A percentile compares a stretch with the other conserved stretches of the same genome.
These are phyloP conservation scores for Fraxinus nigra DNA, from an alignment of 305 asterid genomes.

Conservation along the genomic window DNA sequence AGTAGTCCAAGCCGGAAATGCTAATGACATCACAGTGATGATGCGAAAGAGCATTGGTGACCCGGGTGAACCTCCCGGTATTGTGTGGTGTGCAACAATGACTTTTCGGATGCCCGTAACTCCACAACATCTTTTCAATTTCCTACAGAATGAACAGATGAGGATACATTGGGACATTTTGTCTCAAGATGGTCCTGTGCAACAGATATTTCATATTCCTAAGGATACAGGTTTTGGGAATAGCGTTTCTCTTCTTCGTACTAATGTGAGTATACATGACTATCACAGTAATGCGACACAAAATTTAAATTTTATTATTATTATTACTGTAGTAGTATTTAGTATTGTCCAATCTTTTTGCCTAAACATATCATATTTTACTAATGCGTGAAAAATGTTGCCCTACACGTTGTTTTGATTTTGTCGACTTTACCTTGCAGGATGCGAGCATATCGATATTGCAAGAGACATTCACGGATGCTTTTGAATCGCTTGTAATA, in stretches of 20 bases:
- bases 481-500: slow-evolving; percentile 56
- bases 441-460: slow-evolving; percentile 43
- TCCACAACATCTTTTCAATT: slow-evolving; percentile 45
- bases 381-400: neutral
- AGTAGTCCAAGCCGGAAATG: slow-evolving; percentile 37
- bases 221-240: slow-evolving; percentile 64
- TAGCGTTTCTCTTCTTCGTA: slow-evolving; percentile 46
- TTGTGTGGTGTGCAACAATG: slow-evolving; percentile 66
- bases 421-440: slow-evolving; percentile 34
- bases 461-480: slow-evolving; percentile 61
- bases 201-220: slow-evolving; percentile 48
- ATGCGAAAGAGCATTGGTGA: slow-evolving; percentile 54
- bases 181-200: slow-evolving; percentile 60
- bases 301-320: too few species aligned
- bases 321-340: too few species aligned
- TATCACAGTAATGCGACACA: neutral
- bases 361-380: too few species aligned
- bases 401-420: neutral
- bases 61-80: slow-evolving; percentile 70
- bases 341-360: too few species aligned
- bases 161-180: slow-evolving; percentile 75
- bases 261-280: slow-evolving; percentile 40
- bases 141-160: slow-evolving; percentile 52
- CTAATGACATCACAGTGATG: slow-evolving; percentile 49
- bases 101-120: slow-evolving; percentile 66